Evolutionary conservation across 257 asterid genomes (phyloP), one percentile per base, ranked within the genome.

Genomic region (Nemophila menziesii): DNA sequence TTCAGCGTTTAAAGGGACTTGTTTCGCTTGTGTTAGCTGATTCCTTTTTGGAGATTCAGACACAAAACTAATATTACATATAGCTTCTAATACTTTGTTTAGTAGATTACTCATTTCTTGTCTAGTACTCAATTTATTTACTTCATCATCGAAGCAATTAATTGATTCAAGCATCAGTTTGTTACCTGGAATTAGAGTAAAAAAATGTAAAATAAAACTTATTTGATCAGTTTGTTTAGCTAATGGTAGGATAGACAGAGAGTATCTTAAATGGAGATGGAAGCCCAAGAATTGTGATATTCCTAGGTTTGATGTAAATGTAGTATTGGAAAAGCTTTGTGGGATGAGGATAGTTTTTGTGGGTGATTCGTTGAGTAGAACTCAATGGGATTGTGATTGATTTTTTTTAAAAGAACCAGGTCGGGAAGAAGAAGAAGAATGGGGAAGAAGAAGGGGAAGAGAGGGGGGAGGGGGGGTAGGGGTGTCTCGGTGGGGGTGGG

Each of bases 331-430:
- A 65, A 63, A 33, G 49, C 92, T 87, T 54, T 63, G 92, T 11
- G 93, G 93, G 44, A 83, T 77, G 68, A 70, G 93, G 70, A 55
- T 83, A 22, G 95, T 87, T 1, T 87, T 87, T 52, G 92, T 87
- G 43, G 97, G 97, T 5, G 97, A 87, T 63, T 87, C 97, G 2
- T 54, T 87, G 77, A 65, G 95, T 57, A 63, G 95, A 42, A 87
- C 93, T 16, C 97, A 87, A 20, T 87, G 97, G n/a, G n/a, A n/a
- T n/a, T n/a, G n/a, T n/a, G n/a, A n/a, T n/a, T n/a, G n/a, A n/a
- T n/a, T n/a, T n/a, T n/a, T n/a, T n/a, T n/a, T n/a, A n/a, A n/a
- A n/a, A n/a, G n/a, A n/a, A n/a, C n/a, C n/a, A n/a, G n/a, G n/a
- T n/a, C n/a, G n/a, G n/a, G n/a, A n/a, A n/a, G n/a, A n/a, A n/a